These are phyloP conservation scores for Zychaea mexicana DNA, from an alignment of 371 early-diverging fungal genomes.

Conservation along the genomic window DNA sequence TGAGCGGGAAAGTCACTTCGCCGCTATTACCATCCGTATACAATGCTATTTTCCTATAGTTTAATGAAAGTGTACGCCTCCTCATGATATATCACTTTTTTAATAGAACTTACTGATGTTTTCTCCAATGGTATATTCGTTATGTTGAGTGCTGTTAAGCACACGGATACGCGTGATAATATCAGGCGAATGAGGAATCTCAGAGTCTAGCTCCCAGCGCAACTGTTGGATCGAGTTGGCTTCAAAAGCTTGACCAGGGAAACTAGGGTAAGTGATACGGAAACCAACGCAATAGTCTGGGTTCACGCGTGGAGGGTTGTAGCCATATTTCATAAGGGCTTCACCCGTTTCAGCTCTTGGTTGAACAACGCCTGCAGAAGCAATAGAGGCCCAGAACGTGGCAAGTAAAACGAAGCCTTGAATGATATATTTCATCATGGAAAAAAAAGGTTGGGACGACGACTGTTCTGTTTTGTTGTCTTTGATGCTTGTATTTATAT, in stretches of 20 bases:
- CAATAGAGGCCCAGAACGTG: not conserved
- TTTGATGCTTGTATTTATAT: too few relatives aligned
- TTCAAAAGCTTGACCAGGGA: slow-evolving; percentile 20
- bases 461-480: too few relatives aligned
- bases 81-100: not conserved
- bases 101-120: slow-evolving; percentile 31
- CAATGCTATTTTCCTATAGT: slow-evolving; percentile 12
- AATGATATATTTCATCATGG: not conserved
- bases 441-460: too few relatives aligned
- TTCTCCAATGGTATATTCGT: slow-evolving; percentile 30
- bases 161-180: slow-evolving; percentile 36
- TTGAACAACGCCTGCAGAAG: not conserved
- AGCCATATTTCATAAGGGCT: slow-evolving; percentile 42
- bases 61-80: not conserved
- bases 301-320: slow-evolving; percentile 52
- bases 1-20: slow-evolving; percentile 14
- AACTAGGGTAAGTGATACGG: slow-evolving; percentile 27
- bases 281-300: slow-evolving; percentile 48
- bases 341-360: slow-evolving; percentile 32
- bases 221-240: slow-evolving; percentile 18
- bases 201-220: slow-evolving; percentile 23
- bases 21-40: slow-evolving; percentile 20
- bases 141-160: slow-evolving; percentile 28
- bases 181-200: slow-evolving; percentile 21
- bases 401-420: not conserved